phyloP scores from a whole-genome alignment of 2,329 filamentous ascomycete species.

The Paracamarosporium sp. region DNA sequence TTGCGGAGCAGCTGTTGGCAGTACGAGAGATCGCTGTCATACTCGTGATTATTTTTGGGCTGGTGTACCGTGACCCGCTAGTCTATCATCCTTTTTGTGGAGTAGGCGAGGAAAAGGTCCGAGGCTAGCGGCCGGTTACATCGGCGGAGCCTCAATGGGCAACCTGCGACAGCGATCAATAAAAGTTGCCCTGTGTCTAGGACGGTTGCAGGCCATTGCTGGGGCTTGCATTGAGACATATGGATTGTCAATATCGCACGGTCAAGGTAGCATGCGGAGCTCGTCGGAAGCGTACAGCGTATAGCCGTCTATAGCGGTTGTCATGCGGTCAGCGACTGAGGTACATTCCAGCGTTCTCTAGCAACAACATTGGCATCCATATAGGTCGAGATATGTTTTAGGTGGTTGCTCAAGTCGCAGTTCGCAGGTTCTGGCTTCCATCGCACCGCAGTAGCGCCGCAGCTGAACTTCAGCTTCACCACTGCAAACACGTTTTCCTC shows the following conservation, averaged over 20 bases:
- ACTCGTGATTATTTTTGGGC: slow-evolving; percentile 42
- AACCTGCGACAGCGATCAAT: slow-evolving; percentile 36
- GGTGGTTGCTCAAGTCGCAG: background rate
- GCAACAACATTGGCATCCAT: background rate
- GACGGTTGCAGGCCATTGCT: background rate
- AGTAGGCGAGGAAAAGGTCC: slow-evolving; percentile 34
- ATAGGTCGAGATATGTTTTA: background rate
- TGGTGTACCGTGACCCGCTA: slow-evolving; percentile 25
- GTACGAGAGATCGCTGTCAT: slow-evolving; percentile 28
- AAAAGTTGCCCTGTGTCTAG: slow-evolving; percentile 18
- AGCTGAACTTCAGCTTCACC: background rate
- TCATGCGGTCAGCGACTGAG: slow-evolving; percentile 1
- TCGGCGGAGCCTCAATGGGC: slow-evolving; percentile 30
- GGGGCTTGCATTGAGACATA: slow-evolving; percentile 6
- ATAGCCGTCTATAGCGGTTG: background rate
- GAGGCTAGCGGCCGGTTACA: slow-evolving; percentile 39
- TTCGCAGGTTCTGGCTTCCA: background rate
- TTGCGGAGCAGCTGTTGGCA: slow-evolving; percentile 26
- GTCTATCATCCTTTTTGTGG: slow-evolving; percentile 18
- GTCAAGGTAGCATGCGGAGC: slow-evolving; percentile 3
- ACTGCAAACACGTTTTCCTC: slow-evolving; percentile 1
- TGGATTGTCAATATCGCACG: slow-evolving; percentile 6
- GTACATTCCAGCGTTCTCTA: background rate
- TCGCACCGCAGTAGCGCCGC: slow-evolving; percentile 5
- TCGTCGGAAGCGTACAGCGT: slow-evolving; percentile 1